Evolutionary conservation across 257 asterid species (phyloP), one percentile per base, ranked within the genome.

Genomic region (Verbascum thapsus): DNA sequence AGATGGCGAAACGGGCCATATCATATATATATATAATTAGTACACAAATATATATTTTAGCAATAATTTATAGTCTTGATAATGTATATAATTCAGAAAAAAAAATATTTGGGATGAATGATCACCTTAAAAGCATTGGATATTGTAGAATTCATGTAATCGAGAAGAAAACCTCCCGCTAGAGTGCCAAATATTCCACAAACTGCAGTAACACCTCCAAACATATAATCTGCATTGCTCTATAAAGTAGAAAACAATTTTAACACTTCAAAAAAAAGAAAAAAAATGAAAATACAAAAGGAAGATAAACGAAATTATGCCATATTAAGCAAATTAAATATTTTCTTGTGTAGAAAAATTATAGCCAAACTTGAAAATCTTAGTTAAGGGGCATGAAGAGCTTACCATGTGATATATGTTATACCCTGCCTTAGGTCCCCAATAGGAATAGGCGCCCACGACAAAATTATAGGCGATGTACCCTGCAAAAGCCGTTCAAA

Each of bases 401-500:
- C n/a, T 79, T 80, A 90, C 98, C 99, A 94, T 87, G 65, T 84
- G 90, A 72, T 90, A 94, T 71, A 94, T 90, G 75, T 67, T 81
- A 80, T 87, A 85, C 62, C 98, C 99, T 13, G 98, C 98, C 85
- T 90, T 94, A 19, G 98, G 98, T 53, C 99, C 99, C 99, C 99
- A 94, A 56, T 94, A 94, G 44, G 99, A 94, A 75, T 94, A 94
- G 66, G 99, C 87, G 32, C 99, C 99, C 52, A 94, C 84, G 58
- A 94, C 99, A 63, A 94, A 94, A 79, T 90, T 94, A 71, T 94
- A 94, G n/a, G 95, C 90, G 26, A 88, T 81, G 78, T 90, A 87
- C 42, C 97, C 97, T 89, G 94, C 77, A 74, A 67, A 30, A 67
- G 71, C 26, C 76, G 66, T 55, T 45, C 53, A 70, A 41, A 63